phyloP scores from a whole-genome alignment of 2,329 filamentous ascomycete genomes.

The Xylariaceae sp. region DNA sequence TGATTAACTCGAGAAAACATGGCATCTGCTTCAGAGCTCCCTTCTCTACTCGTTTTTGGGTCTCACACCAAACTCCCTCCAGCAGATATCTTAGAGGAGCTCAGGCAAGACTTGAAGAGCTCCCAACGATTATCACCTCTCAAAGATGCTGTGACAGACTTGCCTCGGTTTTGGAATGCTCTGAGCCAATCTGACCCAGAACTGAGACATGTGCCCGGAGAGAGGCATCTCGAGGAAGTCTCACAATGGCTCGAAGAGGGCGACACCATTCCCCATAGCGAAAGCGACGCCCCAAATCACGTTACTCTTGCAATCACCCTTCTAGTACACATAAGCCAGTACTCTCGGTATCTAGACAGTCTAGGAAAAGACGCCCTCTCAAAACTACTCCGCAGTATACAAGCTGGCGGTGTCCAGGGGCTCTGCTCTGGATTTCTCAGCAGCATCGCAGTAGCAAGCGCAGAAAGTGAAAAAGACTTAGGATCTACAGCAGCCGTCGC shows the following conservation, averaged over 20 bases:
- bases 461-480: constrained; percentile 10
- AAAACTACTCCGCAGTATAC: constrained; percentile 5
- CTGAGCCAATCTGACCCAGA: neutral
- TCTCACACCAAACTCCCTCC: constrained; percentile 12
- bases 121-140: constrained; percentile 7
- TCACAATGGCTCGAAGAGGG: constrained; percentile 6
- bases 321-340: constrained; percentile 7
- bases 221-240: neutral
- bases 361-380: constrained; percentile 2
- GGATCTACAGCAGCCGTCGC: constrained; percentile 9
- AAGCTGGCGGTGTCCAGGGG: constrained; percentile 14
- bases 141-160: neutral
- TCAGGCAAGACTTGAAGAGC: constrained; percentile 10
- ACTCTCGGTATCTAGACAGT: constrained; percentile 10
- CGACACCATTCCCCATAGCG: neutral
- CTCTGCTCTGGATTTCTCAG: constrained; percentile 21
- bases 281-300: neutral
- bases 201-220: neutral
- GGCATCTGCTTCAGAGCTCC: constrained; percentile 2
- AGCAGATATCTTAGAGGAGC: constrained; percentile 2
- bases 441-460: constrained; percentile 13
- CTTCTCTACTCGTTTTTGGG: constrained; percentile 18
- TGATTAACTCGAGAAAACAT: too few species aligned
- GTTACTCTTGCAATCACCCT: constrained; percentile 6
- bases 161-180: constrained; percentile 3